Percentiles rank a stretch among this genome's conserved stretches.
Evolutionary conservation across 2,329 filamentous ascomycete species (phyloP).

Genomic region (Fusarium nygamai): DNA sequence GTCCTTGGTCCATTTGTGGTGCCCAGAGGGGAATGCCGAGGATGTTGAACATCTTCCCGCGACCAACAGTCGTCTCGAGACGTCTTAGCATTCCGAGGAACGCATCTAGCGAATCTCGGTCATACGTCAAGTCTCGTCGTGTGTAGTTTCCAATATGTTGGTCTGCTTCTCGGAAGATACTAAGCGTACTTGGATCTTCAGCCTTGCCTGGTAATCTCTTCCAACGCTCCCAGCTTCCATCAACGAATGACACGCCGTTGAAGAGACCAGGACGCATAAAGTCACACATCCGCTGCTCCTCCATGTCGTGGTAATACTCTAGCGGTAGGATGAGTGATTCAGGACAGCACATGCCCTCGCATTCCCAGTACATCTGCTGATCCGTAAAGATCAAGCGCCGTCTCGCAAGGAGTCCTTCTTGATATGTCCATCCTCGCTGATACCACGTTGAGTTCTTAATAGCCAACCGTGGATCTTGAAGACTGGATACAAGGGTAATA

Average conservation of each 20-base stretch:
- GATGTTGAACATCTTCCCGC: conserved; percentile 44
- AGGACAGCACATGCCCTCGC: conserved; percentile 51
- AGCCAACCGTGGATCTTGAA: conserved; percentile 45
- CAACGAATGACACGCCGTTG: conserved; percentile 49
- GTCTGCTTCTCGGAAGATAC: conserved; percentile 49
- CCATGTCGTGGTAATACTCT: conserved; percentile 45
- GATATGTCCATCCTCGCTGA: conserved; percentile 52
- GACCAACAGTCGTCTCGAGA: conserved; percentile 45
- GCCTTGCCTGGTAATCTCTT: conserved; percentile 43
- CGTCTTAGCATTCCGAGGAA: conserved; percentile 47
- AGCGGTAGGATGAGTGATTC: conserved; percentile 48
- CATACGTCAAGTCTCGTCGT: conserved; percentile 40
- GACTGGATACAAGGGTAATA: conserved; percentile 47
- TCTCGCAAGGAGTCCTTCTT: conserved; percentile 50
- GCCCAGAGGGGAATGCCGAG: conserved; percentile 49
- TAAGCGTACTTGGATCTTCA: conserved; percentile 48
- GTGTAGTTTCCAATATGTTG: conserved; percentile 49
- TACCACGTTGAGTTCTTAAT: conserved; percentile 49
- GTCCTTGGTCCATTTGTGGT: conserved; percentile 26
- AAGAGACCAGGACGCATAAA: conserved; percentile 50
- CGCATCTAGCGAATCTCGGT: conserved; percentile 48
- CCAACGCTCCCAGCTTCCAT: conserved; percentile 50
- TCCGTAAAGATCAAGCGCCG: conserved; percentile 52
- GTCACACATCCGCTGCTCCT: conserved; percentile 49
- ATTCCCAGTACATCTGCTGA: conserved; percentile 54